Evolutionary conservation across 2,329 filamentous ascomycete species (phyloP).

Genomic region (Xylariaceae sp.): DNA sequence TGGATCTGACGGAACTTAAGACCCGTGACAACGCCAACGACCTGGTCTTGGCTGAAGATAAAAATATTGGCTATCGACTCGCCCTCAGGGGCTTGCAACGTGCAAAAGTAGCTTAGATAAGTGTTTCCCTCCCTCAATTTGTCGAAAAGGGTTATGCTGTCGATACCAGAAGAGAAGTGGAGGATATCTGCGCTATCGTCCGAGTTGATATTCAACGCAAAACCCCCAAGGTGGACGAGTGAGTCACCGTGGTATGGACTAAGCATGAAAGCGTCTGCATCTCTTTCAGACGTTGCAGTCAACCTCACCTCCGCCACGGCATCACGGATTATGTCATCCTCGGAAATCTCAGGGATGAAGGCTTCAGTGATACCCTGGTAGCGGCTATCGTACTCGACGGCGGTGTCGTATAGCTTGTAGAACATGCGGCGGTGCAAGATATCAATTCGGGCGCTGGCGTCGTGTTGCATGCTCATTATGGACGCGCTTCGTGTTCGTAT

Average conservation of each 20-base stretch:
- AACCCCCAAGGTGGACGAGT: constrained; percentile 33
- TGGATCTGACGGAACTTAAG: constrained; percentile 30
- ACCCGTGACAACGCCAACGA: constrained; percentile 26
- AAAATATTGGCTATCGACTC: constrained; percentile 29
- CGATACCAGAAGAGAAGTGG: constrained; percentile 32
- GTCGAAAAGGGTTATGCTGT: constrained; percentile 27
- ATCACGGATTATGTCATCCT: constrained; percentile 17
- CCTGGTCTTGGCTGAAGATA: constrained; percentile 27
- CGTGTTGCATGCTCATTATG: background rate
- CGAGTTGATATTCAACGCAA: constrained; percentile 28
- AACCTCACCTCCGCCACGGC: constrained; percentile 31
- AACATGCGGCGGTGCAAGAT: constrained; percentile 25
- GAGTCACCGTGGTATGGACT: constrained; percentile 34
- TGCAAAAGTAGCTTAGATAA: constrained; percentile 32
- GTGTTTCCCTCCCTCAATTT: constrained; percentile 23
- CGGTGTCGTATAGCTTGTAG: constrained; percentile 35
- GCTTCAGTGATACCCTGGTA: constrained; percentile 32
- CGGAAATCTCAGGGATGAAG: constrained; percentile 7
- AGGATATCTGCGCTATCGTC: constrained; percentile 18
- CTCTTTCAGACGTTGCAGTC: constrained; percentile 17
- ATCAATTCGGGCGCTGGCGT: background rate
- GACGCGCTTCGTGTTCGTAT: background rate
- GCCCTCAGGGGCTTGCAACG: constrained; percentile 25
- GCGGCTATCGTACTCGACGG: constrained; percentile 30
- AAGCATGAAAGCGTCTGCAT: constrained; percentile 17